These are phyloP conservation scores for Fusarium verrucosum DNA, from an alignment of 2,329 filamentous ascomycete genomes.

Conservation along the genomic window DNA sequence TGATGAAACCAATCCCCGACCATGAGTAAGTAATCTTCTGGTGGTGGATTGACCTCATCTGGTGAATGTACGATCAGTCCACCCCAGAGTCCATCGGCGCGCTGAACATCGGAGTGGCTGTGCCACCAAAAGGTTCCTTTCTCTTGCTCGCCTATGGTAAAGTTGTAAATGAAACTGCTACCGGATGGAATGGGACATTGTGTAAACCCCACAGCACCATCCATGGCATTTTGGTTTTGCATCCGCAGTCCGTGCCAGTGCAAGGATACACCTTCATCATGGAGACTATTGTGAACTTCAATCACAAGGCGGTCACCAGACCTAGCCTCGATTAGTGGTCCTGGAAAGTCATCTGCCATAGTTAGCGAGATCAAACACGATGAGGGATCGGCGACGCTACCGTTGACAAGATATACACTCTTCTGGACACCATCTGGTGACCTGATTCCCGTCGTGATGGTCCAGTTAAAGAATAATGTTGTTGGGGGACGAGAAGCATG, in stretches of 20 bases:
- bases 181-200: background rate
- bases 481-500: background rate
- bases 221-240: background rate
- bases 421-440: conserved; percentile 11
- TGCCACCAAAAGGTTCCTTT: conserved; percentile 14
- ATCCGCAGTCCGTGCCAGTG: conserved; percentile 4
- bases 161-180: background rate
- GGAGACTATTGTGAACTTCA: background rate
- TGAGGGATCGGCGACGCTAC: background rate
- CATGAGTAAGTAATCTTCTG: background rate
- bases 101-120: background rate
- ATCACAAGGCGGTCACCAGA: background rate
- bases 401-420: background rate
- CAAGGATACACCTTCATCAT: background rate
- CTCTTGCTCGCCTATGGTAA: background rate
- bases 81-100: conserved; percentile 4
- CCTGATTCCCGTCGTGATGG: background rate
- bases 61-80: background rate
- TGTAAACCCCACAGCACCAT: conserved; percentile 8
- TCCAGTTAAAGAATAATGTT: background rate
- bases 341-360: background rate
- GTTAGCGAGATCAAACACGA: rapidly evolving
- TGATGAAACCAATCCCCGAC: conserved; percentile 3
- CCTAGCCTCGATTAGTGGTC: background rate
- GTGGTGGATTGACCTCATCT: rapidly evolving